These are phyloP conservation scores for Ustilago bromivora DNA, from an alignment of 1,284 basidiomycete genomes.

Conservation along the genomic window DNA sequence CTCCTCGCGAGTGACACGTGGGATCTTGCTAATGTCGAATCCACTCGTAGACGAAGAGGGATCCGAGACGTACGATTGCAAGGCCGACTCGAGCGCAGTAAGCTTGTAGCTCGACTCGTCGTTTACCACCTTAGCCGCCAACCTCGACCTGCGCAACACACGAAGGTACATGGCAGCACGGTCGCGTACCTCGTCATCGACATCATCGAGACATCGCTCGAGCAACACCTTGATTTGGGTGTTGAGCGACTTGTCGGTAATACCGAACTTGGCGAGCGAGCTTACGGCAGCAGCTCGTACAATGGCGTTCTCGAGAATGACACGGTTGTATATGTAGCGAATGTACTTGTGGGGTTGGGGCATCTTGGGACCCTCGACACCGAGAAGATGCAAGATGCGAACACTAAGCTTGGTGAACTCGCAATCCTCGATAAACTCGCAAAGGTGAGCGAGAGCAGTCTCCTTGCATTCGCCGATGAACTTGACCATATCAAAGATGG, in stretches of 20 bases:
- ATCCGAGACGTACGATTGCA: constrained; percentile 60
- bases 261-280: constrained; percentile 95
- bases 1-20: constrained; percentile 61
- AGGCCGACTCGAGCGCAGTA: constrained; percentile 59
- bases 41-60: constrained; percentile 48
- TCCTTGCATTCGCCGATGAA: constrained; percentile 93
- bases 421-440: constrained; percentile 99
- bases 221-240: constrained; percentile 82
- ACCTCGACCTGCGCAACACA: constrained; percentile 80
- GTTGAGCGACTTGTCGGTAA: constrained; percentile 82
- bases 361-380: constrained; percentile 94
- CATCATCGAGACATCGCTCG: constrained; percentile 91
- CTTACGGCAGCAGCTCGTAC: constrained; percentile 96
- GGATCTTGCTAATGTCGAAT: constrained; percentile 64
- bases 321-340: constrained; percentile 99
- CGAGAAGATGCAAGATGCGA: constrained; percentile 92
- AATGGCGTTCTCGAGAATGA: constrained; percentile 97
- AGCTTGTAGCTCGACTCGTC: constrained; percentile 76
- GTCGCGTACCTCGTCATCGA: constrained; percentile 98
- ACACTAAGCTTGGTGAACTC: constrained; percentile 99
- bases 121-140: constrained; percentile 88
- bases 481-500: constrained; percentile 99
- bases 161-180: constrained; percentile 90
- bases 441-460: constrained; percentile 91
- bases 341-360: constrained; percentile 98